A percentile compares a stretch with the other conserved stretches of the same genome.
These are phyloP conservation scores for Phytophthora megakarya DNA, from an alignment of 352 stramenopile genomes.

Conservation along the genomic window DNA sequence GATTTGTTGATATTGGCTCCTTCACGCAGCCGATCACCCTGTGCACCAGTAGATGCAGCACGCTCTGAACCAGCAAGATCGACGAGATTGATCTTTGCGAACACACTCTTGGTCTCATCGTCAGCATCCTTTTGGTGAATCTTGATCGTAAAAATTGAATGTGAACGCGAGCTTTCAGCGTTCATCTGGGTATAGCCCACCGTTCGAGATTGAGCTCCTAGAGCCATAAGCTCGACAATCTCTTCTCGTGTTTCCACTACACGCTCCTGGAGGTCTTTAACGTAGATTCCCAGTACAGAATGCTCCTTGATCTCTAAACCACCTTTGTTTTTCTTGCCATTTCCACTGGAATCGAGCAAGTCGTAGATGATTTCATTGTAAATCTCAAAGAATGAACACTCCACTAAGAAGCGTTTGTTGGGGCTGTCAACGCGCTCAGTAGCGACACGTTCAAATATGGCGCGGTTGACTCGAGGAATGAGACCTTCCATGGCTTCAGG, in stretches of 20 bases:
- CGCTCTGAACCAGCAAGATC: slow-evolving; percentile 93
- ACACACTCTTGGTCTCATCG: slow-evolving; percentile 86
- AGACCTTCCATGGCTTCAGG: slow-evolving; percentile 78
- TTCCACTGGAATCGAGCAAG: slow-evolving; percentile 88
- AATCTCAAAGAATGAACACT: slow-evolving; percentile 96
- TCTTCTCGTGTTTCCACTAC: slow-evolving; percentile 89
- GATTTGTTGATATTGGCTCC: slow-evolving; percentile 95
- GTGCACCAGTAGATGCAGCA: slow-evolving; percentile 90
- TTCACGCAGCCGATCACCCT: slow-evolving; percentile 92
- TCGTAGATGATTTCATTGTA: slow-evolving; percentile 97
- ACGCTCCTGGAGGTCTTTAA: slow-evolving; percentile 90
- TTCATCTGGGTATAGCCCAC: slow-evolving; percentile 95
- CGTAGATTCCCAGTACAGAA: slow-evolving; percentile 94
- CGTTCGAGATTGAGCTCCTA: slow-evolving; percentile 67
- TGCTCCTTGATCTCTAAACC: slow-evolving; percentile 95
- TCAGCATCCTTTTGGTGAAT: slow-evolving; percentile 92
- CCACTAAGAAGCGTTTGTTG: slow-evolving; percentile 89
- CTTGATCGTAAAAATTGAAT: slow-evolving; percentile 96
- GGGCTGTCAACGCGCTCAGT: slow-evolving; percentile 63
- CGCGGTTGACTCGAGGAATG: slow-evolving; percentile 91
- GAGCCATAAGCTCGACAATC: slow-evolving; percentile 80
- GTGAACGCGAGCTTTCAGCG: slow-evolving; percentile 90
- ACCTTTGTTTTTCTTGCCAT: slow-evolving; percentile 86
- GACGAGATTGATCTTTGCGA: slow-evolving; percentile 95
- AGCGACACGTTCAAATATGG: slow-evolving; percentile 89